Evolutionary conservation across 805 yeast species (phyloP), one percentile per base, ranked within the genome.

Genomic region (Candida michaelii): DNA sequence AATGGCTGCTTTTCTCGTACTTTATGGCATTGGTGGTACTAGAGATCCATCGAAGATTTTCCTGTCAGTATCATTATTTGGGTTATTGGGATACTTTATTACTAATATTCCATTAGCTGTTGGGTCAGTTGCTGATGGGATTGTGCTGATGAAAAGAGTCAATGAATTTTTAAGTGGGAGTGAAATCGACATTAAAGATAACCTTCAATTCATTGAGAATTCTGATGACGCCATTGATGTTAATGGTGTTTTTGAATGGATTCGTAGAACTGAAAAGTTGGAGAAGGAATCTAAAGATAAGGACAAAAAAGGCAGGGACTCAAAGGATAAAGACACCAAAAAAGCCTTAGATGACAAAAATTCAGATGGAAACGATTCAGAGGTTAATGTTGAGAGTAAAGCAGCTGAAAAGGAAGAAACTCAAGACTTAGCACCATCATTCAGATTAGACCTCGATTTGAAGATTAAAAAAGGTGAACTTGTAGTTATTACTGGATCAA

Each of bases 71-170:
- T 75, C 89, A 0, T 69, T 84, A 44, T 85, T 85, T 64, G 78
- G 77, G 51, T 73, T 77, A 8, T 69, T 85, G 48, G 66, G 85
- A 8, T 70, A 73, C 36, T 86, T 80, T 54, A 76, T 84, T 52
- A 69, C 84, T 39, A 72, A 83, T 71, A 61, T 85, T 33, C 95
- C 95, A 16, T 65, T 83, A 53, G 83, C 89, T 1, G 63, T 85
- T 30, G 78, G 83, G 34, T 71, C 86, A 1, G 79, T 80, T 40
- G 73, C 82, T 5, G 93, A 85, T 65, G 87, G 83, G 18, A 63
- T 73, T 31, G 66, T 83, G 43, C 87, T 83, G 14, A 55, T 84
- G 21, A 69, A 65, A 15, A 73, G 91, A 65, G 71, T 81, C 14
- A 76, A 79, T 37, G 74, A 65, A 30, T 69, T 73, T 49, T 60